Evolutionary conservation across 208 protist species (phyloP), one percentile per base, ranked within the genome.

Genomic region (Leishmania braziliensis): DNA sequence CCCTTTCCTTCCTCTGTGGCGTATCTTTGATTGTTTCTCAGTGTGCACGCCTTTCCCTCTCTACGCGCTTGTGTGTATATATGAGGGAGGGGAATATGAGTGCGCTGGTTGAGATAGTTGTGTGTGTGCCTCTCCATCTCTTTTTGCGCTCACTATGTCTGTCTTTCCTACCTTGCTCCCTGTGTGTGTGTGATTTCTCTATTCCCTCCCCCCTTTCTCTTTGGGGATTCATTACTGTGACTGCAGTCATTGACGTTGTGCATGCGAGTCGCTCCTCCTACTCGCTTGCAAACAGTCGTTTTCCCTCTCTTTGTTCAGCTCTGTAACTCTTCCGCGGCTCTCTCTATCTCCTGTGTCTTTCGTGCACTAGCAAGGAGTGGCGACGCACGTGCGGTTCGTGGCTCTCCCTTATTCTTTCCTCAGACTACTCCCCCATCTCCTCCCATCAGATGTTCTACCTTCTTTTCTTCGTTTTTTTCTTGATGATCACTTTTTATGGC

Each of bases 81-180:
- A 16, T 12, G 51, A 63, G 8, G 58, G 2, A n/a, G 26, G 26
- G 58, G 26, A 63, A 4, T 63, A 63, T 10, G 58, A 10, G 58
- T 63, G 58, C 9, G 26, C 58, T 63, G 8, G 26, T 16, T n/a
- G 26, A 46, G 56, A 9, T 63, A 51, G 10, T 18, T 39, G 33
- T 62, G 78, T 46, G 43, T 74, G 63, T 29, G 23, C 36, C 70
- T 75, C 39, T n/a, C 70, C 46, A n/a, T 60, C 50, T 77, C 26
- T 60, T 60, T 43, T 54, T 77, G 5, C 62, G 39, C 5, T 16
- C 9, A 16, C 43, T 56, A 14, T 56, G 16, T 75, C n/a, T 75
- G 36, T 50, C 10, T 29, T 43, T 69, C n/a, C 63, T 73, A 18
- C 16, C 23, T 73, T 5, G 23, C 46, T 53, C 23, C 20, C 10